These are phyloP conservation scores for Themeda triandra DNA, from an alignment of 176 grass and related monocot species.

Conservation along the genomic window DNA sequence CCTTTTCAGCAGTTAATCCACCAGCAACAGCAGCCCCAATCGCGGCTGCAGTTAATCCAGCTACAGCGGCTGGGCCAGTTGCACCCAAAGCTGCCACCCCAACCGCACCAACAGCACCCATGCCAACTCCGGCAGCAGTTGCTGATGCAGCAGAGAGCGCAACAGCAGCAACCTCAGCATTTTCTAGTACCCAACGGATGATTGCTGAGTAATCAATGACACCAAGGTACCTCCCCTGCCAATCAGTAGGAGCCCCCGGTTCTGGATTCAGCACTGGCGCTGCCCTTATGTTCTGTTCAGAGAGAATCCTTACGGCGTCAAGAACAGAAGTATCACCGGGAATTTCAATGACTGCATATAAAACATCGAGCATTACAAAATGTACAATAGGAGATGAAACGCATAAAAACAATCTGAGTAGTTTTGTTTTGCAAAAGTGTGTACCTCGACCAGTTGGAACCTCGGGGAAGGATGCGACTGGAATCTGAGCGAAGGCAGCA, in stretches of 20 bases:
- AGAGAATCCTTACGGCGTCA: slow-evolving; percentile 71
- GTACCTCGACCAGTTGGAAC: slow-evolving; percentile 85
- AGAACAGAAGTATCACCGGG: slow-evolving; percentile 63
- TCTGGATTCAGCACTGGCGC: slow-evolving; percentile 68
- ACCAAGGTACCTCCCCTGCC: slow-evolving; percentile 71
- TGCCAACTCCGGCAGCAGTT: slow-evolving; percentile 47
- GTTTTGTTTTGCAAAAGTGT: neutral
- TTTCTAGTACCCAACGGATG: slow-evolving; percentile 79
- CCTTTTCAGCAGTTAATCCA: slow-evolving; percentile 54
- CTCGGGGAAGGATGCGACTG: slow-evolving; percentile 76
- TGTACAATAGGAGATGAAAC: neutral
- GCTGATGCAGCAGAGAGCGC: slow-evolving; percentile 54
- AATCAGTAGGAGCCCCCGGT: slow-evolving; percentile 42
- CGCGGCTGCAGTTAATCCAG: slow-evolving; percentile 50
- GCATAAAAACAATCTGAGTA: neutral
- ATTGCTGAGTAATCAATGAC: slow-evolving; percentile 80
- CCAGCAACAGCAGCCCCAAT: slow-evolving; percentile 61
- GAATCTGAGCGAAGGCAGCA: slow-evolving; percentile 70
- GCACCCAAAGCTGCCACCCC: slow-evolving; percentile 43
- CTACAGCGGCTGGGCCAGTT: slow-evolving; percentile 48
- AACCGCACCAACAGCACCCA: slow-evolving; percentile 49
- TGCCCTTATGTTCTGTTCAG: slow-evolving; percentile 78
- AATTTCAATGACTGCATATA: slow-evolving; percentile 75
- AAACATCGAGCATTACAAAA: neutral
- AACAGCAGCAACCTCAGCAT: slow-evolving; percentile 61